Percentiles rank a stretch among this genome's conserved stretches.
These are phyloP conservation scores for Lepidium didymum DNA, from an alignment of 345 rosid genomes.

Conservation along the genomic window DNA sequence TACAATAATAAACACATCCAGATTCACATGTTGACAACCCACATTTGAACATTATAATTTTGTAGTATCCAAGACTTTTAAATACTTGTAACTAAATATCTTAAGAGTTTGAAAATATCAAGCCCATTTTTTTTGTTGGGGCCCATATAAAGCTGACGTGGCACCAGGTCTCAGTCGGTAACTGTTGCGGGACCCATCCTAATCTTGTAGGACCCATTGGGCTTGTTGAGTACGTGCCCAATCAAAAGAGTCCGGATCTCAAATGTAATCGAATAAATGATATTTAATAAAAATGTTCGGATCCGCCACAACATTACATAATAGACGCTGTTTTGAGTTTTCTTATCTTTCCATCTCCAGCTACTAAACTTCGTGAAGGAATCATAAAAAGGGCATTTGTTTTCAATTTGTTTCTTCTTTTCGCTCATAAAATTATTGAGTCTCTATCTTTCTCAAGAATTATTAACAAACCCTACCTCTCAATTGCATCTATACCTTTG, in stretches of 20 bases:
- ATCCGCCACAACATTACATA: conserved; percentile 6
- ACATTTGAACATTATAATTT: no score
- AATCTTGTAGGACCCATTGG: not conserved
- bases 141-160: conserved; percentile 27
- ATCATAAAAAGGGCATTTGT: not conserved
- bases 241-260: conserved; percentile 22
- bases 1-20: no score
- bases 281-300: not conserved
- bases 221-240: conserved; percentile 5
- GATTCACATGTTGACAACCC: no score
- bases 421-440: not conserved
- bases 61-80: no score
- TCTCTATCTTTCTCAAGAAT: not conserved
- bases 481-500: not conserved
- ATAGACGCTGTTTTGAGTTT: not conserved
- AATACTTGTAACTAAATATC: no score
- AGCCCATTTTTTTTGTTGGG: not conserved
- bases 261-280: not conserved
- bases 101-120: no score
- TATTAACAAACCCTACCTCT: not conserved
- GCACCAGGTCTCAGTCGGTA: conserved; percentile 12
- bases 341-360: not conserved
- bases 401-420: not conserved
- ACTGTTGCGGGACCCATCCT: not conserved
- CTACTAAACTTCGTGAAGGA: not conserved